Percentiles rank a stretch among this genome's conserved stretches.
Evolutionary conservation across 805 yeast species (phyloP).

Genomic region (Zygosaccharomyces bailii): DNA sequence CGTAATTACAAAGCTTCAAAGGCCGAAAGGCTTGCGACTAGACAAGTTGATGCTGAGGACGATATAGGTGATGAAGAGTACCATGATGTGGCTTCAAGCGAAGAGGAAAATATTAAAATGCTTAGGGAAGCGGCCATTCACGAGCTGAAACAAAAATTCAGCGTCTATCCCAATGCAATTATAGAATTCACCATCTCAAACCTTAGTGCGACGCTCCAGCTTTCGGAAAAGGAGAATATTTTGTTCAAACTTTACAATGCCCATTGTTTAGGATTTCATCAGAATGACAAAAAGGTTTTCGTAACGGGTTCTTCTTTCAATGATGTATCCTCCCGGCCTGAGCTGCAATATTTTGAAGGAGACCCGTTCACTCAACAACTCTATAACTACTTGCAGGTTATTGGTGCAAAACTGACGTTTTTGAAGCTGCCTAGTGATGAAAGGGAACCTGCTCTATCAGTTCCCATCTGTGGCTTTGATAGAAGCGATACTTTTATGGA

Average conservation of each 20-base stretch:
- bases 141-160: constrained; percentile 2
- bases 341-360: constrained; percentile 12
- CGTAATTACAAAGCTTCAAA: constrained; percentile 6
- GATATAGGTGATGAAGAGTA: background rate
- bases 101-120: background rate
- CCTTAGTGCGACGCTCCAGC: constrained; percentile 24
- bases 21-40: background rate
- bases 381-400: constrained; percentile 26
- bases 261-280: constrained; percentile 21
- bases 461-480: constrained; percentile 31
- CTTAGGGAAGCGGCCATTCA: background rate
- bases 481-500: constrained; percentile 29
- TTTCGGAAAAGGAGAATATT: constrained; percentile 21
- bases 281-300: constrained; percentile 8
- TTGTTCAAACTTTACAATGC: constrained; percentile 24
- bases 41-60: too few species aligned
- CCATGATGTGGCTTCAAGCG: background rate
- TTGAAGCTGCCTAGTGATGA: constrained; percentile 14
- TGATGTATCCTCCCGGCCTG: constrained; percentile 10
- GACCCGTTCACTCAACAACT: constrained; percentile 17
- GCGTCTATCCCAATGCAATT: constrained; percentile 23
- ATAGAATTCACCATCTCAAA: constrained; percentile 27
- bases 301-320: constrained; percentile 7
- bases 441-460: constrained; percentile 12
- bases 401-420: constrained; percentile 22